Percentiles rank a stretch among this genome's conserved stretches.
These are phyloP conservation scores for Tricharina praecox DNA, from an alignment of 495 filamentous ascomycete species.

Conservation along the genomic window DNA sequence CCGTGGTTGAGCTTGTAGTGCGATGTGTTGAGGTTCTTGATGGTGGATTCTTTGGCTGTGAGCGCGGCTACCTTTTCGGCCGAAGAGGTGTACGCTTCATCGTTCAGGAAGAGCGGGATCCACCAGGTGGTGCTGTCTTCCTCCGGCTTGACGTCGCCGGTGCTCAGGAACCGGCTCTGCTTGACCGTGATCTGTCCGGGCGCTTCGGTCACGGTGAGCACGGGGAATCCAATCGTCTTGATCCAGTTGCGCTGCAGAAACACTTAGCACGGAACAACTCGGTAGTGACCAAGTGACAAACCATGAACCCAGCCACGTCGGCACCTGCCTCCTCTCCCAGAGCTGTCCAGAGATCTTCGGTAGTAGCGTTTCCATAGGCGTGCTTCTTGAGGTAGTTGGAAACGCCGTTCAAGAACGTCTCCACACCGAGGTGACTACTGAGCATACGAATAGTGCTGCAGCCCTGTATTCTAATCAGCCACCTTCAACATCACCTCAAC, in stretches of 20 bases:
- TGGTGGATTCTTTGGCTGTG: constrained; percentile 54
- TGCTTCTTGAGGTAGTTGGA: constrained; percentile 74
- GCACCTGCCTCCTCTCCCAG: constrained; percentile 74
- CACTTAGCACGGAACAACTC: no score
- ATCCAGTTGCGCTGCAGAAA: constrained; percentile 82
- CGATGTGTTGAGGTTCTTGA: constrained; percentile 53
- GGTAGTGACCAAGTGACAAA: no score
- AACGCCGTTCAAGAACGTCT: constrained; percentile 78
- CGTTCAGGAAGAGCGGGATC: constrained; percentile 69
- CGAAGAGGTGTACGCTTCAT: constrained; percentile 36
- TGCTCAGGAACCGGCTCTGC: constrained; percentile 75
- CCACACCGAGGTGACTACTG: constrained; percentile 62
- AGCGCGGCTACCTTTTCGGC: constrained; percentile 39
- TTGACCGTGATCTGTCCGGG: constrained; percentile 61
- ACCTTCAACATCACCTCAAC: no score
- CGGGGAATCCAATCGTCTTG: constrained; percentile 79
- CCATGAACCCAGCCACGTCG: constrained; percentile 76
- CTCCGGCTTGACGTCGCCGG: constrained; percentile 65
- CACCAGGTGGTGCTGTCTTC: constrained; percentile 93
- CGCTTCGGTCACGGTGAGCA: constrained; percentile 71
- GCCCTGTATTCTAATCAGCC: constrained; percentile 40
- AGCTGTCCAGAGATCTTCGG: constrained; percentile 81
- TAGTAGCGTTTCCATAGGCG: constrained; percentile 85
- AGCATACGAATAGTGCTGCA: constrained; percentile 93
- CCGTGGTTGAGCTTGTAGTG: constrained; percentile 89